Conservation (phyloP, 192 early-diverging fungal species). For the Mortierella hygrophila region DNA sequence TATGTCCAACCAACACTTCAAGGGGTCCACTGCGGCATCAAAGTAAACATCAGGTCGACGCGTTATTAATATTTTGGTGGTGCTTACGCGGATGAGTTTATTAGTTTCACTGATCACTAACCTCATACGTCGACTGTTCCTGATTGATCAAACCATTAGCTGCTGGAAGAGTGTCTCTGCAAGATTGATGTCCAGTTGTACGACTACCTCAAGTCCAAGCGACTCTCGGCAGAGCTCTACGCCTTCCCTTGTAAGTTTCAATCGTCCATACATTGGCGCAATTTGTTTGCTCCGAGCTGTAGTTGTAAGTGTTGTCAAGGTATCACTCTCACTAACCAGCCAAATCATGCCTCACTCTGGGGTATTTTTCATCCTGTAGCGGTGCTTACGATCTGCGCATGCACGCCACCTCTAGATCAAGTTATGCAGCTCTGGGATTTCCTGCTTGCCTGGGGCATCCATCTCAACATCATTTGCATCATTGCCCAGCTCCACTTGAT, state of each 20-base stretch:
- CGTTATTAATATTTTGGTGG: not conserved
- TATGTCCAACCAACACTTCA: conserved; percentile 93
- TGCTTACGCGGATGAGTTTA: not conserved
- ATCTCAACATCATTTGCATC: conserved; percentile 93
- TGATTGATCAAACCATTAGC: conserved; percentile 55
- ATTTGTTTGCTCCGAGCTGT: not conserved
- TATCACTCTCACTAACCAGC: not conserved
- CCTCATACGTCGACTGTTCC: not conserved
- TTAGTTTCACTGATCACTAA: conserved; percentile 7
- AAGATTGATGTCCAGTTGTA: conserved; percentile 81
- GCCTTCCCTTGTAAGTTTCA: conserved; percentile 85
- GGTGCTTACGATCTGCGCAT: conserved; percentile 91
- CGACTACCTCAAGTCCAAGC: conserved; percentile 76
- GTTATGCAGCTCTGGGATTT: conserved; percentile 94
- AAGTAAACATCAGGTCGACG: conserved; percentile 59
- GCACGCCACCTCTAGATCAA: conserved; percentile 87
- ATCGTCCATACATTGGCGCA: not conserved
- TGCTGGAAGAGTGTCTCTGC: conserved; percentile 86
- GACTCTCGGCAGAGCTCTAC: conserved; percentile 83
- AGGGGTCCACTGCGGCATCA: conserved; percentile 92
- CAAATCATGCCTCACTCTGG: not conserved
- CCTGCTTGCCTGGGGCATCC: conserved; percentile 89
- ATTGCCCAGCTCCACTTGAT: conserved; percentile 87
- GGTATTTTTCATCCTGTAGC: conserved; percentile 59
- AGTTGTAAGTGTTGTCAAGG: not conserved